Conservation (phyloP, 306 rosid species). For the Cyamopsis tetragonoloba region DNA sequence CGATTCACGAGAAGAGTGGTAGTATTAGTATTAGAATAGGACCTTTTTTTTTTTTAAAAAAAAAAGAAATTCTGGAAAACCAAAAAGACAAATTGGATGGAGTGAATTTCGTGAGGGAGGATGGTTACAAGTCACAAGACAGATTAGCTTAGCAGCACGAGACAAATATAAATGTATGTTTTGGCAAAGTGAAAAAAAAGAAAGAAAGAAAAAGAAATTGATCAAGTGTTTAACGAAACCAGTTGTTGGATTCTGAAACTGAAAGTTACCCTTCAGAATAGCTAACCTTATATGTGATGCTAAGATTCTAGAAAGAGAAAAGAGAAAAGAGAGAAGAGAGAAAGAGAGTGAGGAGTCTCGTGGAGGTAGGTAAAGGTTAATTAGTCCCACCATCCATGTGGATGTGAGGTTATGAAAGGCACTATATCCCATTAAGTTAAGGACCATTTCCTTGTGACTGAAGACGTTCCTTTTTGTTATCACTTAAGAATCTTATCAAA, state of each 20-base stretch:
- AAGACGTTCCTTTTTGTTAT: slow-evolving; percentile 44
- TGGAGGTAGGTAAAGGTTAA: slow-evolving; percentile 27
- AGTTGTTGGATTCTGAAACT: slow-evolving; percentile 20
- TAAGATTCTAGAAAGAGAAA: slow-evolving; percentile 28
- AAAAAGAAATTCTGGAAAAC: not conserved
- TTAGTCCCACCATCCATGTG: slow-evolving; percentile 57
- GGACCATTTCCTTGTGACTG: slow-evolving; percentile 45
- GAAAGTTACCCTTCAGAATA: slow-evolving; percentile 11
- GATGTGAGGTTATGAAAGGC: slow-evolving; percentile 19
- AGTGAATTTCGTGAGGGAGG: slow-evolving; percentile 12
- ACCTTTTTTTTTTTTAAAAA: too few relatives aligned
- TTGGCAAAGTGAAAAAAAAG: not conserved
- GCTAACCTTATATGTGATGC: not conserved
- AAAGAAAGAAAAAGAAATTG: too few relatives aligned
- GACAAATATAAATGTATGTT: slow-evolving; percentile 14
- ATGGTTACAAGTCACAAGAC: slow-evolving; percentile 30
- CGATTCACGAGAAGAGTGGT: slow-evolving; percentile 28
- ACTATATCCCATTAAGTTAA: slow-evolving; percentile 18
- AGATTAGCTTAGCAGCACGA: slow-evolving; percentile 21
- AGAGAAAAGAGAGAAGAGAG: too few relatives aligned
- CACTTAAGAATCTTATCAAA: slow-evolving; percentile 44
- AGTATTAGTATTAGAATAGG: too few relatives aligned
- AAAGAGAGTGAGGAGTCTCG: too few relatives aligned
- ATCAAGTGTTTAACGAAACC: not conserved
- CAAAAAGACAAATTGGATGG: slow-evolving; percentile 13